Base-by-base conservation (phyloP, 2,329 filamentous ascomycete species). In the Aspergillus amoenus region DNA sequence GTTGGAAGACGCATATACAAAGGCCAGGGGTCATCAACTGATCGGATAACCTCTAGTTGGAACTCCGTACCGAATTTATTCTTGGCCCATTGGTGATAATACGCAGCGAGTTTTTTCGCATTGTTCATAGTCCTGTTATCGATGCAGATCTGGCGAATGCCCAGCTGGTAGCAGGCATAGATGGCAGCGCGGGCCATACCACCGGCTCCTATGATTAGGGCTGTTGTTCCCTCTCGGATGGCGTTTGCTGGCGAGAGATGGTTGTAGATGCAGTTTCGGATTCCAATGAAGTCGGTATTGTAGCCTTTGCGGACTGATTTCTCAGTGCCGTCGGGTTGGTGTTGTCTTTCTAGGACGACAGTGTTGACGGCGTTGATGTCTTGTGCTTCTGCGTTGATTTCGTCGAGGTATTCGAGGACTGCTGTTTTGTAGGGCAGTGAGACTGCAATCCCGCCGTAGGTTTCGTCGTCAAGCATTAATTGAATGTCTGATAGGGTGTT, bases 281-380 rank as follows among this genome's bases (percentile, higher is more conserved):
- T 64, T 11, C 69, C 69, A 11, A 72, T 64, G 30, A 66, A 64
- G 53, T 72, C 69, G 0, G 68, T 69, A 46, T 72, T 72, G 22
- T 69, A 64, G 0, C 68, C 69, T 18, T 59, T 62, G 5, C 63
- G 60, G n/a, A 60, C 30, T 3, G 24, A 1, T 4, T 3, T 30
- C 8, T 4, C 27, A 1, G 3, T 30, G 3, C 9, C 9, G 27
- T 30, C 27, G 1, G 27, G 27, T 1, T 30, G 27, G 8, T 30
- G 27, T 30, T 30, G 27, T 30, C 27, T 9, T 4, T 30, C 9
- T 11, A 30, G 27, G 27, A 30, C 27, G 8, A 69, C 57, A 7
- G 68, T 72, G 46, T 71, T 71, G 2, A 70, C 65, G 6, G 69
- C 68, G 12, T 64, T 57, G 21, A 72, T 72, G 9, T 65, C 62